Evolutionary conservation across 306 rosid species (phyloP).

Genomic region (Cajanus cajan): DNA sequence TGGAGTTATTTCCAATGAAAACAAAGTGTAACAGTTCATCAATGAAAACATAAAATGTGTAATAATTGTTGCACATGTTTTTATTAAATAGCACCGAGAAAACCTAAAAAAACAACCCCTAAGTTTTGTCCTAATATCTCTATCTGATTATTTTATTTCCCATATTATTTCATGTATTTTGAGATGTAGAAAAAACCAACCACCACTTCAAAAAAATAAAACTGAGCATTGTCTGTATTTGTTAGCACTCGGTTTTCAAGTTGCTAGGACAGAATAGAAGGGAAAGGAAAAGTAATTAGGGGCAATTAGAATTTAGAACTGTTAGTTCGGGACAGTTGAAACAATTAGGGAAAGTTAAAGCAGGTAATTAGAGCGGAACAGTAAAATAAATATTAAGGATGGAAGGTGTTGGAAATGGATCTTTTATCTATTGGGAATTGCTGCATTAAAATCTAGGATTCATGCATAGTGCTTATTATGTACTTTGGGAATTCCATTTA

Average conservation of each 20-base stretch:
- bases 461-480: background rate
- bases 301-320: background rate
- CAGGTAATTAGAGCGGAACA: background rate
- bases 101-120: background rate
- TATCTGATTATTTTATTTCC: background rate
- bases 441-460: background rate
- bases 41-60: background rate
- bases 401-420: background rate
- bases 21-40: background rate
- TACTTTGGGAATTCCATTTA: background rate
- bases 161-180: background rate
- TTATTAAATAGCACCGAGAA: background rate
- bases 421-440: background rate
- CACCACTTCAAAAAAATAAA: no score
- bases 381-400: background rate
- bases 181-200: conserved; percentile 6
- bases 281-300: background rate
- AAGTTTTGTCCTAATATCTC: background rate
- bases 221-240: background rate
- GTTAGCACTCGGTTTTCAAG: background rate
- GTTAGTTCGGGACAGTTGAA: background rate
- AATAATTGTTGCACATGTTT: background rate
- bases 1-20: background rate
- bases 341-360: background rate
- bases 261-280: background rate